phyloP scores from a whole-genome alignment of 176 grass and related monocot species.

The Lolium rigidum region DNA sequence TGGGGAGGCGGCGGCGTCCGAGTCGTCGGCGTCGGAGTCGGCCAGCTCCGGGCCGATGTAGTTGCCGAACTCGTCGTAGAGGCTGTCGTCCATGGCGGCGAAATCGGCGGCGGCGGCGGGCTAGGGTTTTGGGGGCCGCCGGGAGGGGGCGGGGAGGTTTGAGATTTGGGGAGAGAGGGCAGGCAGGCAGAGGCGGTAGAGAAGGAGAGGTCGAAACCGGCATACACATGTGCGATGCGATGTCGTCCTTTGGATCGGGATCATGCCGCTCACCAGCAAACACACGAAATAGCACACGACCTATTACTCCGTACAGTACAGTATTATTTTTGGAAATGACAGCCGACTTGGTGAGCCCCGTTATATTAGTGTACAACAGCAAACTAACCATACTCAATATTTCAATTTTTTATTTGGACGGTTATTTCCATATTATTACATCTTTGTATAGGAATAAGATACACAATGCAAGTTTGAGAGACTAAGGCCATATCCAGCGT shows the following conservation, averaged over 20 bases:
- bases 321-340: no score
- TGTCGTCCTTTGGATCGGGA: slow-evolving; percentile 2
- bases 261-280: background rate
- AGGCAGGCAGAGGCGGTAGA: background rate
- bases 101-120: background rate
- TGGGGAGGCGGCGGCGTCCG: slow-evolving; percentile 52
- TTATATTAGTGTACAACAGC: no score
- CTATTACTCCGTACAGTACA: no score
- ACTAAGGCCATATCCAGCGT: no score
- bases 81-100: slow-evolving; percentile 87
- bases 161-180: slow-evolving; percentile 13
- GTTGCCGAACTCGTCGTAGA: slow-evolving; percentile 99
- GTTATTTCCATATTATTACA: no score
- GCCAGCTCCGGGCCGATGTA: slow-evolving; percentile 96
- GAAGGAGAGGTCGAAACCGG: slow-evolving; percentile 11
- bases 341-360: no score
- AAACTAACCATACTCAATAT: no score
- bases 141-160: slow-evolving; percentile 24
- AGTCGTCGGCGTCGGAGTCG: slow-evolving; percentile 72
- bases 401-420: no score
- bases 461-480: no score
- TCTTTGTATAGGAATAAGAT: no score
- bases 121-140: slow-evolving; percentile 54
- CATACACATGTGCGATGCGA: background rate
- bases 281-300: background rate